Base-by-base conservation (phyloP, 1,284 basidiomycete species). In the Malassezia slooffiae region DNA sequence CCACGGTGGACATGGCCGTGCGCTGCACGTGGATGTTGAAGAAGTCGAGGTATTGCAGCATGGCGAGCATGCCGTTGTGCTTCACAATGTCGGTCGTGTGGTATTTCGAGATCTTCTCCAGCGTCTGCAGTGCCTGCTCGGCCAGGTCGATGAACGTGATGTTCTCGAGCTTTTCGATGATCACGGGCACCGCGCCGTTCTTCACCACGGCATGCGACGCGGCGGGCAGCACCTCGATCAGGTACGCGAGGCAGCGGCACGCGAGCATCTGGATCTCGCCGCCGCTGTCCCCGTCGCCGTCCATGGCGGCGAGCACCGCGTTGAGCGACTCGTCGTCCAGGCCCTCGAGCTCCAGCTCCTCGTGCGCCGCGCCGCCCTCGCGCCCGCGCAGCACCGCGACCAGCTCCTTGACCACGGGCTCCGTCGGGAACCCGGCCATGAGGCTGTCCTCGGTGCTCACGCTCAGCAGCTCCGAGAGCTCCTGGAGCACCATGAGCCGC, bases 401-500 rank as follows among this genome's bases (percentile, higher is more conserved):
- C 34, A 97, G 78, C 71, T 96, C 93, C 57, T 81, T 80, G 31
- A 91, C 86, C 67, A 89, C 96, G 12, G 81, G 78, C 60, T 91
- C 87, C 21, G 89, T 82, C 54, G 85, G 86, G 73, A 97, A 91
- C 27, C 85, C 91, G 33, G 88, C 89, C 12, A 86, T 85, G 31
- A 99, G 75, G 1, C 88, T 95, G 70, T 97, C 93, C 72, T 97
- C 91, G 6, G 88, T 96, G 71, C 86, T 88, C 72, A 97, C 90
- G 53, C 86, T 86, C 43, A 97, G 80, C 33, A 95, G 71, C 68
- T 97, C 93, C 67, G 85, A 88, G 42, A 95, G 79, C 66, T 97
- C 91, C 65, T 95, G 88, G 12, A 99, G 75, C 3, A 89, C 88
- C 4, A 64, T 54, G 38, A 89, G 74, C 38, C 95, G 79, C 34